Evolutionary conservation across 306 rosid species (phyloP), one percentile per base, ranked within the genome.

Genomic region (Vicia villosa): DNA sequence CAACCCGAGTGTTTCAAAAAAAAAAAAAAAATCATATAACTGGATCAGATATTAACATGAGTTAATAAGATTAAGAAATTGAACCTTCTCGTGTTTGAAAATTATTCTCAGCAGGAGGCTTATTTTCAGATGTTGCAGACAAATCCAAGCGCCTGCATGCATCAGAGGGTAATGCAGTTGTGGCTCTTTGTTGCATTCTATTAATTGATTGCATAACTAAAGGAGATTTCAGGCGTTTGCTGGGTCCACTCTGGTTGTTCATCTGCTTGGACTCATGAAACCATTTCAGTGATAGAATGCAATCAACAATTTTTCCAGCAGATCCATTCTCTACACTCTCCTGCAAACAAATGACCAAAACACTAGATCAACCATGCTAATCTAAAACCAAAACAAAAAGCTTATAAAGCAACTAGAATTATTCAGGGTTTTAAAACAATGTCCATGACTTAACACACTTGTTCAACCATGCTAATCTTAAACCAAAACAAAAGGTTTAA

Each of bases 111-210:
- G 19, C 36, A 5, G 87, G 54, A 17, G 45, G 74, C 21, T 30
- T 75, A 57, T 83, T 88, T 60, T 88, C 96, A 4, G 65, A 43
- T n/a, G 62, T 37, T 37, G 79, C 74, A 26, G 92, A 60, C 89
- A 90, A 80, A 83, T 94, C 92, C 83, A 91, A 84, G 64, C 68
- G 86, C 77, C 83, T 84, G 61, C 90, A 88, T 38, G 96, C 77
- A 68, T 88, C 92, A 6, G 85, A 69, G 69, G 96, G 62, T 19
- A 69, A 50, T 14, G 83, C 69, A 65, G 83, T 32, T 52, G 86
- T 68, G 57, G 95, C 61, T 61, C 80, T 87, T 42, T 90, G 75
- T 69, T 81, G 81, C 79, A 75, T 73, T 75, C 86, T 87, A 60
- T 59, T 80, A 45, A 83, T 68, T 19, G 96, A 86, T 32, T 75